phyloP scores from a whole-genome alignment of 2,329 filamentous ascomycete genomes.

The Dothideomycetidae sp. region DNA sequence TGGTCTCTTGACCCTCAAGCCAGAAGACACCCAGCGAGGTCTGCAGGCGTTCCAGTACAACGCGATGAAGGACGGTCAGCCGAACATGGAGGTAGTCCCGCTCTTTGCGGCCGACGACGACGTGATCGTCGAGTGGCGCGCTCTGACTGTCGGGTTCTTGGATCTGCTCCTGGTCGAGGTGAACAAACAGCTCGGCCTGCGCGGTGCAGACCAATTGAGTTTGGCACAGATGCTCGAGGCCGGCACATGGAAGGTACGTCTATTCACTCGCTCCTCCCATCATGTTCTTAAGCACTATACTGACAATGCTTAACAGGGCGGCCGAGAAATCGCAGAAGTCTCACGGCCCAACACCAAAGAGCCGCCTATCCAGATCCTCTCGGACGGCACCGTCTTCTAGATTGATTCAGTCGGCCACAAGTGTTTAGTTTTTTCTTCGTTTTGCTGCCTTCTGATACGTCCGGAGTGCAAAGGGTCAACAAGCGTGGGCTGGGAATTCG shows the following conservation, averaged over 20 bases:
- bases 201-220: conserved; percentile 54
- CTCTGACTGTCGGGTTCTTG: conserved; percentile 59
- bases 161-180: conserved; percentile 58
- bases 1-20: conserved; percentile 64
- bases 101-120: conserved; percentile 61
- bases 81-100: conserved; percentile 58
- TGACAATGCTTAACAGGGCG: conserved; percentile 46
- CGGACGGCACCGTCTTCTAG: conserved; percentile 91
- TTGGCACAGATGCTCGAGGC: conserved; percentile 87
- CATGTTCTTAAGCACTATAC: conserved; percentile 4
- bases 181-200: conserved; percentile 52
- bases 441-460: too few species aligned
- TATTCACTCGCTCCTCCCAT: background rate
- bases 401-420: too few species aligned
- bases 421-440: too few species aligned
- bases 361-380: conserved; percentile 89
- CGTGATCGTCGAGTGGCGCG: conserved; percentile 68
- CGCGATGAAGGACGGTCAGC: conserved; percentile 55
- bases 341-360: conserved; percentile 92
- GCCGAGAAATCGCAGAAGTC: conserved; percentile 89
- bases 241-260: conserved; percentile 86
- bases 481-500: too few species aligned
- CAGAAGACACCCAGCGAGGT: conserved; percentile 54
- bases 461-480: too few species aligned
- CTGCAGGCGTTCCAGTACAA: conserved; percentile 56